phyloP scores from a whole-genome alignment of 1,284 basidiomycete species.

The Cryptococcus sp. region DNA sequence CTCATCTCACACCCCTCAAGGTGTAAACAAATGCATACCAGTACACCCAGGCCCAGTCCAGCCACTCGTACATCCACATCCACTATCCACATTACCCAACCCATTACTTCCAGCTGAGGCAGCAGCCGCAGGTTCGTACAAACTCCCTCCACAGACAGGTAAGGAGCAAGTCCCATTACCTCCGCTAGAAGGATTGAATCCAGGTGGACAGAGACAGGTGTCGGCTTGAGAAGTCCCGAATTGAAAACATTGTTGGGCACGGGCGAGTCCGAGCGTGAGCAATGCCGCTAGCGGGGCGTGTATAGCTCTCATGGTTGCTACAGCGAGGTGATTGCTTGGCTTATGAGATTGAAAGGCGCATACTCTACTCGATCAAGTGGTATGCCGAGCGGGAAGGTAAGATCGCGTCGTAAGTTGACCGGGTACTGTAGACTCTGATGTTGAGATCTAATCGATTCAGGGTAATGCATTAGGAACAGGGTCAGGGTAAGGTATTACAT shows the following conservation, averaged over 20 bases:
- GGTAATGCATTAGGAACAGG: no score
- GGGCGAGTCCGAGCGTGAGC: background rate
- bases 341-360: no score
- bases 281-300: background rate
- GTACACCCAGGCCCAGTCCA: constrained; percentile 77
- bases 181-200: constrained; percentile 42
- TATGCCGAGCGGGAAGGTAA: no score
- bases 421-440: no score
- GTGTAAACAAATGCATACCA: constrained; percentile 29
- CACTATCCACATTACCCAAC: constrained; percentile 58
- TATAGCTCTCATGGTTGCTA: no score
- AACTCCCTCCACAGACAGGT: constrained; percentile 69
- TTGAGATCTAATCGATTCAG: no score
- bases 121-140: constrained; percentile 53
- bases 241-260: constrained; percentile 58
- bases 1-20: background rate
- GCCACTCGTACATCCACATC: constrained; percentile 63
- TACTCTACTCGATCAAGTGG: no score
- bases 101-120: constrained; percentile 50
- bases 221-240: constrained; percentile 59
- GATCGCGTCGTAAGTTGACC: no score
- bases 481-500: no score
- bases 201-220: constrained; percentile 67
- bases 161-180: constrained; percentile 21
- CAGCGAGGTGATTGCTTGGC: no score